These are phyloP conservation scores for Myotisia sp. DNA, from an alignment of 2,329 filamentous ascomycete species.

Conservation along the genomic window DNA sequence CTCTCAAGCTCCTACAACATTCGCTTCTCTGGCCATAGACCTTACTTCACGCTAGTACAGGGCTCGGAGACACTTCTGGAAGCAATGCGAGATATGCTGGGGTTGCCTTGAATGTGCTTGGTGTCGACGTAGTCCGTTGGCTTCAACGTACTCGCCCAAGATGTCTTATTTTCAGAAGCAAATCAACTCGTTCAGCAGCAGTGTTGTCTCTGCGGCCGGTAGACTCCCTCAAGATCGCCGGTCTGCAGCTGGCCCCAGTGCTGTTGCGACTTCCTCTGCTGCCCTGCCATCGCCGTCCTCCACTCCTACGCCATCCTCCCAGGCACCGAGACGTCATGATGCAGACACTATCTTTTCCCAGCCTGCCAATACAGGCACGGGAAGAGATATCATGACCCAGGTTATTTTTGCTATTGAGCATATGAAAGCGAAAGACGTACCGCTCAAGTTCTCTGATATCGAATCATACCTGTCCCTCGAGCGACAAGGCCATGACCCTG, in stretches of 20 bases:
- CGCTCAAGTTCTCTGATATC: constrained; percentile 61
- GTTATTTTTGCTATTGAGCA: constrained; percentile 77
- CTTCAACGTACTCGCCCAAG: constrained; percentile 13
- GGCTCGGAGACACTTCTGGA: no score
- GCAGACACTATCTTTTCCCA: constrained; percentile 52
- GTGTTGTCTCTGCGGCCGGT: constrained; percentile 48
- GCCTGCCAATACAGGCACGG: constrained; percentile 60
- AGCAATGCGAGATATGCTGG: constrained; percentile 3
- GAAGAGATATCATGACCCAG: constrained; percentile 70
- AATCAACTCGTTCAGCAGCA: constrained; percentile 47
- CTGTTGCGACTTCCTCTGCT: constrained; percentile 33
- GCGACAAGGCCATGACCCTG: constrained; percentile 43
- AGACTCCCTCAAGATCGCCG: constrained; percentile 44
- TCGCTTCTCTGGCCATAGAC: no score
- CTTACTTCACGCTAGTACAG: no score
- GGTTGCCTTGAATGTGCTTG: constrained; percentile 1
- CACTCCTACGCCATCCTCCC: constrained; percentile 26
- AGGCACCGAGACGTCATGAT: constrained; percentile 49
- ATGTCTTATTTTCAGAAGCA: constrained; percentile 56
- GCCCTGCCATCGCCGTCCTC: constrained; percentile 23
- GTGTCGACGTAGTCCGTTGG: neutral
- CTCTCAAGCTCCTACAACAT: no score
- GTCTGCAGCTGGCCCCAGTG: constrained; percentile 41
- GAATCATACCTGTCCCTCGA: constrained; percentile 66
- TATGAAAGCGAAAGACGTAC: constrained; percentile 54